Base-by-base conservation (phyloP, 345 rosid species). In the Passiflora organensis region DNA sequence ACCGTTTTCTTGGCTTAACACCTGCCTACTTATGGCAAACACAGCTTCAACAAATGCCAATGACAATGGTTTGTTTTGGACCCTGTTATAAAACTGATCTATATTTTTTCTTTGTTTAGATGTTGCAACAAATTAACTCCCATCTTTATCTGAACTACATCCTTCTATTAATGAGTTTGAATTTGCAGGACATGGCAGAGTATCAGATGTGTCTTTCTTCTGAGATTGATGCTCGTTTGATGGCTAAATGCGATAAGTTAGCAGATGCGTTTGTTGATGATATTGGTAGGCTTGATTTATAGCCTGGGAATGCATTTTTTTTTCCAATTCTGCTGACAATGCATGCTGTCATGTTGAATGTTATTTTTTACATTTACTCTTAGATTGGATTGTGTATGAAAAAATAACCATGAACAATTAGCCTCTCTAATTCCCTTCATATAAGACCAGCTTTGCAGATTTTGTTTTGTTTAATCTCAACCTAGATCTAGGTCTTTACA, bases 1-100 rank as follows among this genome's bases (percentile, higher is more conserved):
- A 89, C 76, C 87, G 95, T 23, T 93, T 84, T 72, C 87, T 93
- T 54, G 96, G 99, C 56, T 78, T 89, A 53, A 86, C 96, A 41
- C 91, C 95, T 53, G 72, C 83, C 49, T 89, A 89, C 75, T 69
- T 93, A 51, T 84, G 94, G 79, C 82, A 83, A 78, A 86, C 81
- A 54, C 96, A 93, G 77, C 91, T 81, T 59, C 99, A 82, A 54
- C 78, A 78, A 51, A 47, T 70, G 55, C 85, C 87, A 43, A 68
- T 68, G 32, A 58, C 76, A 55, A 72, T 84, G 94, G 99, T 93
- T 77, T 15, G 48, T 48, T 60, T 24, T 6, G 38, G 48, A 10
- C 13, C 16, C 41, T 16, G 6, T 13, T 17, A 16, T 48, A 43
- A 10, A 2, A 12, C 17, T 6, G 28, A 16, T 20, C 37, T 22